Evolutionary conservation across 2,329 filamentous ascomycete species (phyloP).

Genomic region (Fusarium camptoceras): DNA sequence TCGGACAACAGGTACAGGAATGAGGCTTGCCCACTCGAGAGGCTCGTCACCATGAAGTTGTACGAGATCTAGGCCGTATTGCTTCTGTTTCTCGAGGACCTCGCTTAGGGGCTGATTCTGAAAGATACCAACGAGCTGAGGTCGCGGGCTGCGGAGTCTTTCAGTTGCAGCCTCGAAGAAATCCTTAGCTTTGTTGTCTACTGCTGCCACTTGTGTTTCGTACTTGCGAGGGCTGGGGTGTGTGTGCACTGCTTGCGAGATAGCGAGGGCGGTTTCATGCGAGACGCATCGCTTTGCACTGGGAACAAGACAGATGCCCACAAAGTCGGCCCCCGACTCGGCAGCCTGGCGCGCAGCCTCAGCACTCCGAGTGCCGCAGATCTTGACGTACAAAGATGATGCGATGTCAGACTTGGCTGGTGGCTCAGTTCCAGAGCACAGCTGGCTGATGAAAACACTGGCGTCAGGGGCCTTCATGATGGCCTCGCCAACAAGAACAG

Average conservation of each 20-base stretch:
- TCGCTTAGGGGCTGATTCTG: conserved; percentile 88
- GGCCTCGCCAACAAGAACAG: conserved; percentile 93
- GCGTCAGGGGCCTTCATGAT: conserved; percentile 93
- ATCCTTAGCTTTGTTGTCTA: conserved; percentile 63
- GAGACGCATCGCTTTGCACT: conserved; percentile 83
- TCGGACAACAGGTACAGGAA: conserved; percentile 91
- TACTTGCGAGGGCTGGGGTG: conserved; percentile 64
- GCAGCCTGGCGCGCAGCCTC: conserved; percentile 85
- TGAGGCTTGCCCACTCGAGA: conserved; percentile 87
- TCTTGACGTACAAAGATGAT: conserved; percentile 81
- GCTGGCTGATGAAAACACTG: conserved; percentile 81
- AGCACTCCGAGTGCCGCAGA: conserved; percentile 88
- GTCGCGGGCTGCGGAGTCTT: conserved; percentile 66
- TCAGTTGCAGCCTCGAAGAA: conserved; percentile 74
- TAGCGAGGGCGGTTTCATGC: conserved; percentile 81
- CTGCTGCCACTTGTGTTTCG: conserved; percentile 43
- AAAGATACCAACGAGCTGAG: conserved; percentile 93
- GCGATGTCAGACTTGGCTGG: conserved; percentile 51
- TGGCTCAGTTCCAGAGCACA: conserved; percentile 72
- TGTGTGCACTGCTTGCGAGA: conserved; percentile 81
- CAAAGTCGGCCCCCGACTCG: conserved; percentile 87
- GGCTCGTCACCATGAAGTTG: conserved; percentile 95
- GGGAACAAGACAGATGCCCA: conserved; percentile 92
- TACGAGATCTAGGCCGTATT: conserved; percentile 85
- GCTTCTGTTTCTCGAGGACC: conserved; percentile 80